Conservation (phyloP, 106 monocot genomes). For the Xerophyta viscosa region DNA sequence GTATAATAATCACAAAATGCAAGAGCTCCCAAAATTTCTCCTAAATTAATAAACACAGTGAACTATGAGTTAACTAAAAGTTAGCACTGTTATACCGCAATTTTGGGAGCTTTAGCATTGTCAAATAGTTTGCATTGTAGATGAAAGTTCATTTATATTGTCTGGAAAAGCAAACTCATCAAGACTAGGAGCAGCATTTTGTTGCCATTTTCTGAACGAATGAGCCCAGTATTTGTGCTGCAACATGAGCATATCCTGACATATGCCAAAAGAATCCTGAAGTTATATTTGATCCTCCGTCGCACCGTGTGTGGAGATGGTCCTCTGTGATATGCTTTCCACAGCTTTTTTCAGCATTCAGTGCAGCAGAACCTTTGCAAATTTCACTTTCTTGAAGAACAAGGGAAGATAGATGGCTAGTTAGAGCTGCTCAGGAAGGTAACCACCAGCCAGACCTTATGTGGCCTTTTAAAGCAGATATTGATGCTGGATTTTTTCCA, state of each 20-base stretch:
- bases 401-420: slow-evolving; percentile 47
- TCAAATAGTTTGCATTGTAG: too few relatives aligned
- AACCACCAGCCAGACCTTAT: slow-evolving; percentile 74
- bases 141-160: slow-evolving; percentile 37
- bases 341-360: slow-evolving; percentile 39
- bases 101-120: too few relatives aligned
- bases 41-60: too few relatives aligned
- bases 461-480: slow-evolving; percentile 44
- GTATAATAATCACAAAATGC: too few relatives aligned
- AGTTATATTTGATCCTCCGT: slow-evolving; percentile 53
- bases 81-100: too few relatives aligned
- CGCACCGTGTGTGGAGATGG: slow-evolving; percentile 19
- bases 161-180: slow-evolving; percentile 34
- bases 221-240: slow-evolving; percentile 68
- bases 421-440: slow-evolving; percentile 62
- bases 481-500: slow-evolving; percentile 58
- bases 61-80: too few relatives aligned
- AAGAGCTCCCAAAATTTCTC: too few relatives aligned
- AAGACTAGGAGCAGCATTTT: slow-evolving; percentile 10
- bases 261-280: slow-evolving; percentile 54
- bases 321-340: slow-evolving; percentile 34
- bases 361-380: slow-evolving; percentile 35
- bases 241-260: slow-evolving; percentile 66
- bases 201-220: slow-evolving; percentile 55
- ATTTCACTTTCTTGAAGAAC: slow-evolving; percentile 40